These are phyloP conservation scores for Yamadazyma sp. DNA, from an alignment of 1,139 yeast species.

Conservation along the genomic window DNA sequence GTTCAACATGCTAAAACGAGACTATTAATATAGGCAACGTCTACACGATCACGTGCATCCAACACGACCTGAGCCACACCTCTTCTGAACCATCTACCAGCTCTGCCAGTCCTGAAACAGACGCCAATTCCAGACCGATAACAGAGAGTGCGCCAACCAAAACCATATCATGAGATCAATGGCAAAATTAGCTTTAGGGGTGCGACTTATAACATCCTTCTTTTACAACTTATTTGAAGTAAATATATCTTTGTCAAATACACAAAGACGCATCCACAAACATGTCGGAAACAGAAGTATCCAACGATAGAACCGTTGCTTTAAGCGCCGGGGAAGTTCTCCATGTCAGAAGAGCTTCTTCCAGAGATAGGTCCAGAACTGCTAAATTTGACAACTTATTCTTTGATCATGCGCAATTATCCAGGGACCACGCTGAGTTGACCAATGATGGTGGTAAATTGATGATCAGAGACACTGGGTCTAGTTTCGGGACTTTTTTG, in stretches of 20 bases:
- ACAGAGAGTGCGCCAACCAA: neutral
- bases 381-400: conserved; percentile 24
- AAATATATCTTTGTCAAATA: neutral
- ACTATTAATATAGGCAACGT: too few species aligned
- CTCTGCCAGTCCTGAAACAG: too few species aligned
- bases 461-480: conserved; percentile 28
- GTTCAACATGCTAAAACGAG: too few species aligned
- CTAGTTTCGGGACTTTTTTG: conserved; percentile 44
- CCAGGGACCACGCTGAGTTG: conserved; percentile 29
- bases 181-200: conserved; percentile 1
- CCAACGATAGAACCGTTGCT: neutral
- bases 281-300: neutral
- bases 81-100: too few species aligned
- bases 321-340: conserved; percentile 1
- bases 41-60: too few species aligned
- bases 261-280: neutral
- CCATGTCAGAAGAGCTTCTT: conserved; percentile 28
- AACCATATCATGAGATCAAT: neutral
- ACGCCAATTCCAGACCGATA: too few species aligned
- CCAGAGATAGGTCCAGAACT: conserved; percentile 22
- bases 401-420: conserved; percentile 29
- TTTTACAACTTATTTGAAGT: neutral
- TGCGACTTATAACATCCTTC: neutral
- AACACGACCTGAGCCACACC: too few species aligned
- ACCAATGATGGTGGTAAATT: conserved; percentile 17